Percentiles rank a stretch among this genome's conserved stretches.
phyloP scores from a whole-genome alignment of 176 grass and related monocot genomes.

The Phyllostachys edulis region DNA sequence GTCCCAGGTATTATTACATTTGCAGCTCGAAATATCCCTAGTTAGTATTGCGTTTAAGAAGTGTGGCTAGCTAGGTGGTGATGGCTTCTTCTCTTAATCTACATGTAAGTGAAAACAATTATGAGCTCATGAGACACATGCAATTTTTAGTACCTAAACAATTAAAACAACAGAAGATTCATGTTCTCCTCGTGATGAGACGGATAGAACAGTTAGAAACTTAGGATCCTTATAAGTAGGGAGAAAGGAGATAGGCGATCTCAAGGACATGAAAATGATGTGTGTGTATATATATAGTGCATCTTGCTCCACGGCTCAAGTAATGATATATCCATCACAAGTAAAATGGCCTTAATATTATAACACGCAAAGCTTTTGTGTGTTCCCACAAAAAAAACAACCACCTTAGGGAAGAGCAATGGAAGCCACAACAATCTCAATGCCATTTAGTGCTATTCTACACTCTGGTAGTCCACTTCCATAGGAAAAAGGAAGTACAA shows the following conservation, averaged over 20 bases:
- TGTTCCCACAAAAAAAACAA: background rate
- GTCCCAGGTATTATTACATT: background rate
- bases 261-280: background rate
- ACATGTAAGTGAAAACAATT: background rate
- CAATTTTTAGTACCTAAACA: background rate
- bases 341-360: background rate
- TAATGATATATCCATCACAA: slow-evolving; percentile 13
- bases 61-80: background rate
- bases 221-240: background rate
- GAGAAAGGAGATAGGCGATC: background rate
- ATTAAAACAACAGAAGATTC: background rate
- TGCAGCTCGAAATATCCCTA: background rate
- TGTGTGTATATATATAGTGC: background rate
- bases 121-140: background rate
- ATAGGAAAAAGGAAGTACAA: background rate
- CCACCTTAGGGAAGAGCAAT: background rate
- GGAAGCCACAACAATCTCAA: background rate
- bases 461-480: background rate
- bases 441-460: slow-evolving; percentile 12
- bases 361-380: too few relatives aligned
- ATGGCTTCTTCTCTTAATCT: background rate
- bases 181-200: background rate
- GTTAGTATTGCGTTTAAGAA: background rate
- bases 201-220: background rate
- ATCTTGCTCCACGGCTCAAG: background rate